A percentile compares a stretch with the other conserved stretches of the same genome.
These are phyloP conservation scores for Kluyveromyces sp. DNA, from an alignment of 1,139 yeast genomes.

Conservation along the genomic window DNA sequence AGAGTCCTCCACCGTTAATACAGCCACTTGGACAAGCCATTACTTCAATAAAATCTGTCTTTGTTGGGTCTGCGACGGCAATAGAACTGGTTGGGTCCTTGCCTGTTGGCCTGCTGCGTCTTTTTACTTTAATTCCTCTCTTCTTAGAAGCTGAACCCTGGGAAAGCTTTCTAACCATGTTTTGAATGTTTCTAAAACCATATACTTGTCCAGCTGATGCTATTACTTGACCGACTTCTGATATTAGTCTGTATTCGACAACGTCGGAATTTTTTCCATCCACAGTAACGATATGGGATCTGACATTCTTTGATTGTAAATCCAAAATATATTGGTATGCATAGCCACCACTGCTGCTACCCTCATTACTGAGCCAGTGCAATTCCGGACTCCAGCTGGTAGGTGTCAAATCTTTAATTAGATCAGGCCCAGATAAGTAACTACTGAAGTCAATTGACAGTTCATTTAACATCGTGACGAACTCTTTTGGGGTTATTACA, in stretches of 20 bases:
- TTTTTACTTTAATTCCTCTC: constrained; percentile 13
- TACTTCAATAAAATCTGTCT: constrained; percentile 80
- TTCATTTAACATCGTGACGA: constrained; percentile 62
- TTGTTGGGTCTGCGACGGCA: constrained; percentile 48
- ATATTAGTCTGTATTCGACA: constrained; percentile 53
- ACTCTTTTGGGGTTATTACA: constrained; percentile 85
- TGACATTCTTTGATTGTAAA: constrained; percentile 26
- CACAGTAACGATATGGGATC: constrained; percentile 23
- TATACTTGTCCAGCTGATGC: constrained; percentile 75
- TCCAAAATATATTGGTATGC: constrained; percentile 51
- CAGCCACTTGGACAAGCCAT: constrained; percentile 99
- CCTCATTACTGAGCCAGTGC: constrained; percentile 66
- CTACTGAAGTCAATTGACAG: constrained; percentile 32
- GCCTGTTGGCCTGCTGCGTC: constrained; percentile 7
- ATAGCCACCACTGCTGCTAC: constrained; percentile 89
- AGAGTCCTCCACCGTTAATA: constrained; percentile 93
- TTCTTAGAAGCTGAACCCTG: constrained; percentile 30
- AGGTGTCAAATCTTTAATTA: constrained; percentile 15
- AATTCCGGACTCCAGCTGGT: constrained; percentile 29
- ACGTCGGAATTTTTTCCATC: constrained; percentile 74
- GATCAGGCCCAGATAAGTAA: constrained; percentile 16
- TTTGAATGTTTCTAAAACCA: constrained; percentile 92
- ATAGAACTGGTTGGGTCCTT: not conserved
- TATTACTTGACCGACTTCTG: constrained; percentile 32
- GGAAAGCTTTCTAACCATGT: constrained; percentile 75